Base-by-base conservation (phyloP, 106 monocot genomes). In the Phalaenopsis aphrodite region DNA sequence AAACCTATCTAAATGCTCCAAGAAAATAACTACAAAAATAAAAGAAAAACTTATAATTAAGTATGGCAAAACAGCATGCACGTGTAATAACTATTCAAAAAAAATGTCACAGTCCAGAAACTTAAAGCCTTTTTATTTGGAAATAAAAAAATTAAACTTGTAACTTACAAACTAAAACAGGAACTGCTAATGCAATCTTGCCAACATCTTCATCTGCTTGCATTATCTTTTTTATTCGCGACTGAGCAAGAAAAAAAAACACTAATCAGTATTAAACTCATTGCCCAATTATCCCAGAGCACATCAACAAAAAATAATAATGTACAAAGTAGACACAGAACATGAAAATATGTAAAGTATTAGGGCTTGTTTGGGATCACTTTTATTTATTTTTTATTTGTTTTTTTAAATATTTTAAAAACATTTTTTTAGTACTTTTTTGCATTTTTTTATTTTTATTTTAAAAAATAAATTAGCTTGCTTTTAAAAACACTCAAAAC, bases 161-260 rank as follows among this genome's bases (percentile, higher is more conserved):
- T 4, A 57, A 91, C 95, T 92, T 65, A 95, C 95, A 95, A 46
- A 95, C 92, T 95, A 95, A 86, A 86, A 95, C 85, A 75, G 95
- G 95, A 19, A 95, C 95, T 61, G 92, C 90, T 75, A 92, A 76
- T 71, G 94, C 94, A 77, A 95, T 95, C 86, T 95, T 95, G 66
- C 94, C 94, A 75, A 95, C 81, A 82, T 92, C 95, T 78, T 95
- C 95, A 82, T 95, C 95, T 42, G 92, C 79, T 92, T 95, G 92
- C 95, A 95, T 95, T 75, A 95, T 95, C 84, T 95, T 95, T 77
- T 95, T 95, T 45, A 95, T 95, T 77, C 95, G 88, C 30, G 92
- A 75, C 95, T 92, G 84, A 78, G 38, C 72, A 78, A 49, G 3
- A 74, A 49, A 77, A 68, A 39, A n/a, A 3, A 78, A 78, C 30